Conservation (phyloP, 176 grass and related monocot genomes). For the Oryza brachyantha region DNA sequence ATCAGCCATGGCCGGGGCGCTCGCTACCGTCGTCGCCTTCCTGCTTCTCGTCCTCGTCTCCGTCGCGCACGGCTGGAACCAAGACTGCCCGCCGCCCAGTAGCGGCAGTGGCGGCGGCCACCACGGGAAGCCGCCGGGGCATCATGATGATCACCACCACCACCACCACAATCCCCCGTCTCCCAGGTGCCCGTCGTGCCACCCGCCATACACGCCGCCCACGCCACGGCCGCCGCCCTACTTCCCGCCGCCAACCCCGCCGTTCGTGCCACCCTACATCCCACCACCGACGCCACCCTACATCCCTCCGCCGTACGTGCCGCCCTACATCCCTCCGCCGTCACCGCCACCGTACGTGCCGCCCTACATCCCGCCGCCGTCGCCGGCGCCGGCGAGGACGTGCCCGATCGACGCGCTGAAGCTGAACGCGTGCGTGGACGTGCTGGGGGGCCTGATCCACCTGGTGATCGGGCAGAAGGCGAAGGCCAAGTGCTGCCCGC, state of each 20-base stretch:
- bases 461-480: slow-evolving; percentile 65
- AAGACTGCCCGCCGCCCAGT: slow-evolving; percentile 11
- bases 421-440: slow-evolving; percentile 77
- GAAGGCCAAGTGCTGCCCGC: slow-evolving; percentile 53
- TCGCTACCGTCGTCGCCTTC: not conserved
- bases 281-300: not conserved
- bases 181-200: not conserved
- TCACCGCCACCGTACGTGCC: not conserved
- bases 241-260: not conserved
- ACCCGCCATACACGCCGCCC: slow-evolving; percentile 9
- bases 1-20: slow-evolving; percentile 19
- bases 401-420: slow-evolving; percentile 75
- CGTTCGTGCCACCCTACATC: not conserved
- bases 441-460: slow-evolving; percentile 69
- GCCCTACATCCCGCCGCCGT: not conserved
- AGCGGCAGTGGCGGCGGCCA: not conserved
- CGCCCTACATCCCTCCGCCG: not conserved
- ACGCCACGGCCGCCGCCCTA: not conserved
- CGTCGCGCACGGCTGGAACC: slow-evolving; percentile 29
- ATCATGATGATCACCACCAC: not conserved
- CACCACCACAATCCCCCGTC: slow-evolving; percentile 18
- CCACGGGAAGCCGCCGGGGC: slow-evolving; percentile 49
- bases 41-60: slow-evolving; percentile 35
- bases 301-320: not conserved
- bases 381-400: not conserved